These are phyloP conservation scores for Zygnema cylindricum DNA, from an alignment of 139 green algal species.

Conservation along the genomic window DNA sequence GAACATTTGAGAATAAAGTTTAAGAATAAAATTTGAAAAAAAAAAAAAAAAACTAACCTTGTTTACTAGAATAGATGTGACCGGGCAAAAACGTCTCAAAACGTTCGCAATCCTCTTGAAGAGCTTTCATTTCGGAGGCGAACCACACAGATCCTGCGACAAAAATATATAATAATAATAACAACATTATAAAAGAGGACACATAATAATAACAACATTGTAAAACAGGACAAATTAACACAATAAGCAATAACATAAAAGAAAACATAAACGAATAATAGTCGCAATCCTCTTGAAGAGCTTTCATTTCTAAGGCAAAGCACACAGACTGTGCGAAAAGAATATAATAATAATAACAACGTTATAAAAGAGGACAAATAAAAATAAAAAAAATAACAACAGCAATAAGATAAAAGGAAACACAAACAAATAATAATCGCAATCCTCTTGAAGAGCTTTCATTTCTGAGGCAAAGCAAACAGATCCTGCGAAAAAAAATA, in stretches of 20 bases:
- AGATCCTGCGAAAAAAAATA: conserved; percentile 68
- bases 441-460: conserved; percentile 81
- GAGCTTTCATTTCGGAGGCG: conserved; percentile 94
- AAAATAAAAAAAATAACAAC: background rate
- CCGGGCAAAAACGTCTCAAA: conserved; percentile 82
- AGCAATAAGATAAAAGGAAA: too few relatives aligned
- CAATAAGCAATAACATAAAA: too few relatives aligned
- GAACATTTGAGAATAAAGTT: too few relatives aligned
- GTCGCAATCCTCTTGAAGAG: conserved; percentile 66
- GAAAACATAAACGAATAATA: too few relatives aligned
- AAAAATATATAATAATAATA: too few relatives aligned
- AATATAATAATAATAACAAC: too few relatives aligned
- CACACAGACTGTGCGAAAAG: conserved; percentile 77
- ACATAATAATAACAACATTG: background rate
- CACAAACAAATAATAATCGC: too few relatives aligned
- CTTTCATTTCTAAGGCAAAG: conserved; percentile 97
- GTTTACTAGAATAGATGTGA: conserved; percentile 64
- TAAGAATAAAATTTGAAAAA: background rate
- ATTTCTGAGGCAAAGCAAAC: conserved; percentile 95
- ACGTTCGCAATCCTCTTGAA: conserved; percentile 61
- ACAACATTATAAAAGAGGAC: background rate
- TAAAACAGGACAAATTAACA: background rate
- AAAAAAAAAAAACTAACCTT: conserved; percentile 9
- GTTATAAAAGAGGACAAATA: background rate
- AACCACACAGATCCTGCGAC: conserved; percentile 85